Base-by-base conservation (phyloP, 2,329 filamentous ascomycete species). In the Stagonosporopsis rhizophila region DNA sequence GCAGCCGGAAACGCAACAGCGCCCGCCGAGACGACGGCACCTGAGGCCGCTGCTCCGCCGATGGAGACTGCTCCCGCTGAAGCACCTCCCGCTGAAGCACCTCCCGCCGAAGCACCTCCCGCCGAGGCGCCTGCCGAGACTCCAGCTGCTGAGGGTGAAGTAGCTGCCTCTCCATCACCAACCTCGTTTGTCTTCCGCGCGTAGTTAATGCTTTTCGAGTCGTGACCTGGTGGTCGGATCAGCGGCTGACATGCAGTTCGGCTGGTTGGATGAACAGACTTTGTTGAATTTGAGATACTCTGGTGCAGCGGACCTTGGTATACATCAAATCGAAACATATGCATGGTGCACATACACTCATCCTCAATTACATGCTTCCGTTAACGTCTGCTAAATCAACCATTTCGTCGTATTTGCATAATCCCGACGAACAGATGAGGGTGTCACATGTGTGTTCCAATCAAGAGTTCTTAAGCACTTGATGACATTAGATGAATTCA, bases 161-260 rank as follows among this genome's bases (percentile, higher is more conserved):
- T 41, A 17, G 23, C 40, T 15, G 44, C 37, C 14, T 37, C 47
- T 28, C 20, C 44, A 23, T 42, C 46, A 17, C 53, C 47, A 2
- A 56, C 53, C 19, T 56, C 53, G 11, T 56, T 56, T 9, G 53
- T 56, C 4, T 59, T 55, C 34, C 37, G 17, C 12, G 49, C 34
- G 6, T 41, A 47, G 17, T 3, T 41, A 50, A 23, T 5, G 30
- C 4, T 11, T 22, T 22, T 28, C 2, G 20, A 20, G 11, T n/a
- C 22, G 11, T 7, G 8, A 27, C 3, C 15, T 37, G n/a, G 34
- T 17, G 15, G 34, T 12, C 17, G 15, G 34, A 37, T 37, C 15
- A 19, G 34, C n/a, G 15, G 34, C 3, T 37, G 15, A 37, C 17
- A 22, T 11, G 15, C 28, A 30, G 28, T 11, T 5, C 28, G 25